Base-by-base conservation (phyloP, 2,329 filamentous ascomycete species). In the Myriosclerotinia duriaeana region DNA sequence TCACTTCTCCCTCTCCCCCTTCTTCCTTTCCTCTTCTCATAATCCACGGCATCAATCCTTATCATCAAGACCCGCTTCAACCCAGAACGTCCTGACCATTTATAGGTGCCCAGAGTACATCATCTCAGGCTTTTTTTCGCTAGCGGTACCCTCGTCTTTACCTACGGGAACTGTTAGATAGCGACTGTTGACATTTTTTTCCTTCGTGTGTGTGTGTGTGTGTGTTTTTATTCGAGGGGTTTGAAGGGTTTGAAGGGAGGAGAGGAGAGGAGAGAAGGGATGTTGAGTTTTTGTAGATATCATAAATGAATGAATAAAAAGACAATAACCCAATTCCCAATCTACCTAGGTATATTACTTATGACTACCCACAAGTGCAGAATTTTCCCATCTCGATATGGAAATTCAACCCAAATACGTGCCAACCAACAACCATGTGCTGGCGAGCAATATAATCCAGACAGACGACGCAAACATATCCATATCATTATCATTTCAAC, bases 151-250 rank as follows among this genome's bases (percentile, higher is more conserved):
- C 93, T 91, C 73, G 80, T 80, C 44, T 66, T 42, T 36, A 78
- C 78, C 78, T 87, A 92, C 91, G 73, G 89, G 90, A 89, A 88
- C 89, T 85, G 92, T 94, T 97, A 96, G 93, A 97, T 97, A 96
- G 93, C 86, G 87, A 87, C 88, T 92, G 92, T 89, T 84, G 79
- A 96, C 91, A 97, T 84, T 76, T 70, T 30, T 38, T 34, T n/a
- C n/a, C 52, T 54, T 38, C 59, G 30, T 26, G 22, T 15, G 38
- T 36, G 9, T 36, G 26, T 22, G 26, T n/a, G n/a, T n/a, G n/a
- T n/a, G n/a, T n/a, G n/a, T n/a, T n/a, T n/a, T n/a, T n/a, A n/a
- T n/a, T n/a, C n/a, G n/a, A n/a, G n/a, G n/a, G n/a, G n/a, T n/a
- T n/a, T n/a, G n/a, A n/a, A n/a, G 9, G 42, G n/a, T 2, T 53